Base-by-base conservation (phyloP, 139 green algal genomes). In the Haematococcus sp. region DNA sequence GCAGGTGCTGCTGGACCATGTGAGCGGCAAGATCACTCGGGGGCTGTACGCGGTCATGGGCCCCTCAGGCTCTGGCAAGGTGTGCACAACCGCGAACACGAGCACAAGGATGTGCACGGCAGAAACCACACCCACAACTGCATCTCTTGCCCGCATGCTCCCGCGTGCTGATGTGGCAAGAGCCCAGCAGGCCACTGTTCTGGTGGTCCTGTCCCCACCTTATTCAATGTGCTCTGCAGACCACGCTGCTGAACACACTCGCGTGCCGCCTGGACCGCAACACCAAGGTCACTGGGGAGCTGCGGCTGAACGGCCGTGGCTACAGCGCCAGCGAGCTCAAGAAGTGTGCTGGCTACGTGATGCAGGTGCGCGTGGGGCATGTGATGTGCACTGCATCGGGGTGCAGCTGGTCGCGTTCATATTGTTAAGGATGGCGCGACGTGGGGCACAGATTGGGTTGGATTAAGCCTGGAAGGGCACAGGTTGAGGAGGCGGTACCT, bases 231-330 rank as follows among this genome's bases (percentile, higher is more conserved):
- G 20, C 52, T 15, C 52, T 68, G 61, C 61, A 68, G 70, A 77
- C 68, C 5, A 84, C 78, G 0, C 73, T 84, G 31, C 61, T 84
- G 9, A 84, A 84, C 73, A 77, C 78, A 4, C 68, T 84, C 25
- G 61, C 78, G 11, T 80, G 60, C 20, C 72, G 78, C 27, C 54
- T 84, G 22, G 78, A 84, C 67, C 72, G 68, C 20, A 59, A 71
- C 30, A 59, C 73, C 16, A 15, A 67, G 63, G 72, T 71, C 32
- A 40, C 40, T 4, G 70, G 70, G 4, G 70, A 68, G 32, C 22
- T 79, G 2, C 56, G 64, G 4, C 63, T 82, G 3, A 82, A 82
- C 56, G 76, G 77, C 4, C 43, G 63, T 25, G 34, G 35, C 0
- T 84, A 84, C 52, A 68, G 2, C n/a, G 54, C 40, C 44, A 59